phyloP scores from a whole-genome alignment of 306 rosid genomes.

The Dalbergia cultrata region DNA sequence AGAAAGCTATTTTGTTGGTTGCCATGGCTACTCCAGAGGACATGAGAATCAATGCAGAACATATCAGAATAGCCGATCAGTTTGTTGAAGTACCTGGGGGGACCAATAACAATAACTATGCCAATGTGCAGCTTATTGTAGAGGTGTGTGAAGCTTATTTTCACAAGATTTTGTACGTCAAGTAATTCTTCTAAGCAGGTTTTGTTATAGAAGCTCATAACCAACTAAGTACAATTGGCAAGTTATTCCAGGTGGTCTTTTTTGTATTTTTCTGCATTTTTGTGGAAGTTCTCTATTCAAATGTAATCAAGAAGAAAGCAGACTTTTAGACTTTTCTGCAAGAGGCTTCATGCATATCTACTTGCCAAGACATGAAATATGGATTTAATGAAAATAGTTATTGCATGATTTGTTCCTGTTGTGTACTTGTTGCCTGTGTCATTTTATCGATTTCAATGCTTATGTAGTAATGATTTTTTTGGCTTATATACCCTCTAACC shows the following conservation, averaged over 20 bases:
- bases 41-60: constrained; percentile 99
- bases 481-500: constrained; percentile 17
- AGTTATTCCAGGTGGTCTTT: constrained; percentile 12
- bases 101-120: constrained; percentile 98
- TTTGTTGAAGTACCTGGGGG: constrained; percentile 99
- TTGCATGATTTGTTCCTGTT: constrained; percentile 32
- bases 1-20: constrained; percentile 94
- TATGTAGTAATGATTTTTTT: constrained; percentile 31
- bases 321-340: background rate
- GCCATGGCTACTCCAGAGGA: constrained; percentile 99
- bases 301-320: background rate
- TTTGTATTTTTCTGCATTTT: constrained; percentile 2
- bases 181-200: background rate
- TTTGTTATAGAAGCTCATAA: constrained; percentile 32
- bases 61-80: constrained; percentile 98
- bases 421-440: constrained; percentile 36
- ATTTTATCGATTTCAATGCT: constrained; percentile 28
- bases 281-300: constrained; percentile 3
- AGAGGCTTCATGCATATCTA: background rate
- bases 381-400: constrained; percentile 6
- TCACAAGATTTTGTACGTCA: constrained; percentile 31
- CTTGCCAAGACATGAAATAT: constrained; percentile 30
- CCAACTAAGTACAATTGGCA: background rate
- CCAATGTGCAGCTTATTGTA: constrained; percentile 95
- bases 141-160: constrained; percentile 72